A percentile compares a stretch with the other conserved stretches of the same genome.
phyloP scores from a whole-genome alignment of 1,284 basidiomycete genomes.

The Ceratobasidium theobromae region DNA sequence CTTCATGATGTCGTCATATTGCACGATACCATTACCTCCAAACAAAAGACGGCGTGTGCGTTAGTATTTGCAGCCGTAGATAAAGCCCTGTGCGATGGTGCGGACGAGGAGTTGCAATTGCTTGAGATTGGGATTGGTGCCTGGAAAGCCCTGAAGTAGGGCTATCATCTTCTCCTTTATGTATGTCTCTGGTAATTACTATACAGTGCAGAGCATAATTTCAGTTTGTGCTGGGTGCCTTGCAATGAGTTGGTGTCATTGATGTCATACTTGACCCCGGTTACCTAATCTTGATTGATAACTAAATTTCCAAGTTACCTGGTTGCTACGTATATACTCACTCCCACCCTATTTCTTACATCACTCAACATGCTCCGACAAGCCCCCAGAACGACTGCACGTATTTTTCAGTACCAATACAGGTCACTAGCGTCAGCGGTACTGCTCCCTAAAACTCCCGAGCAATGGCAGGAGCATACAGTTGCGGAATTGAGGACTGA shows the following conservation, averaged over 20 bases:
- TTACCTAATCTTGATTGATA: slow-evolving; percentile 17
- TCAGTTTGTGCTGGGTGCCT: not conserved
- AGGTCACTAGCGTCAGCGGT: slow-evolving; percentile 60
- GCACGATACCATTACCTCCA: slow-evolving; percentile 76
- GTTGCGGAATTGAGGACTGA: slow-evolving; percentile 63
- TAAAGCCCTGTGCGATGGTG: slow-evolving; percentile 94
- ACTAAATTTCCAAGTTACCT: slow-evolving; percentile 11
- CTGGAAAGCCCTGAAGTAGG: slow-evolving; percentile 55
- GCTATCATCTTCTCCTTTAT: not conserved
- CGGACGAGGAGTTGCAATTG: slow-evolving; percentile 97
- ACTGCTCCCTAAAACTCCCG: slow-evolving; percentile 56
- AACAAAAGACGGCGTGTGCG: slow-evolving; percentile 81
- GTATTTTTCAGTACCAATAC: not conserved
- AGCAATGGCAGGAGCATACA: slow-evolving; percentile 60
- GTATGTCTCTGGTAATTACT: not conserved
- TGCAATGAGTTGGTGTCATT: slow-evolving; percentile 9
- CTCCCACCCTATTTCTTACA: not conserved
- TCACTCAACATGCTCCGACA: not conserved
- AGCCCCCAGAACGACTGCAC: not conserved
- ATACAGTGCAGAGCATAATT: too few relatives aligned
- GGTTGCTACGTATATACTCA: not conserved
- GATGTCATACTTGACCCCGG: too few relatives aligned
- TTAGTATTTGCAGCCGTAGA: slow-evolving; percentile 92
- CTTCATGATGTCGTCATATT: slow-evolving; percentile 88
- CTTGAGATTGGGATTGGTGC: slow-evolving; percentile 82